Evolutionary conservation across 2,329 filamentous ascomycete genomes (phyloP).

Genomic region (Arthrobotrys entomopaga): DNA sequence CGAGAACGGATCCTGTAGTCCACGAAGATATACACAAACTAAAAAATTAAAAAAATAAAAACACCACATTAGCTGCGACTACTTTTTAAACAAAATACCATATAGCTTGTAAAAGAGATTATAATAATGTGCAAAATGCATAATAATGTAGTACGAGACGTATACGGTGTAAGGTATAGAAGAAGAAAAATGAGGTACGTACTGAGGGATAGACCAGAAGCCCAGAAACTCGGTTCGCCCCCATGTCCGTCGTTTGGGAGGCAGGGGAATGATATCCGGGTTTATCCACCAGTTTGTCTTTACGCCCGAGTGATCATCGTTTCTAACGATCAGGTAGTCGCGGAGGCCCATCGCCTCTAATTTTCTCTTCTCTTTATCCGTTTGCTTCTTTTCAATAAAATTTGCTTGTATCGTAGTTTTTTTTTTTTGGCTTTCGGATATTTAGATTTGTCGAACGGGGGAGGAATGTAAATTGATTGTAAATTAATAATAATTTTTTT

Average conservation of each 20-base stretch:
- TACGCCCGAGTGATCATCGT: slow-evolving; percentile 53
- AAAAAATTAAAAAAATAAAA: too few relatives aligned
- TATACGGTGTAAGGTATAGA: neutral
- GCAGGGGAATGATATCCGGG: slow-evolving; percentile 51
- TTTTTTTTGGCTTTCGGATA: too few relatives aligned
- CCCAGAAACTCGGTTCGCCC: slow-evolving; percentile 53
- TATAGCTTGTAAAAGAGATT: neutral
- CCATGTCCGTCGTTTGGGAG: slow-evolving; percentile 47
- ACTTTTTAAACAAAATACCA: too few relatives aligned
- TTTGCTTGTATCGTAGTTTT: too few relatives aligned
- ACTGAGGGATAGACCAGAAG: slow-evolving; percentile 53
- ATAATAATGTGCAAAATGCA: neutral
- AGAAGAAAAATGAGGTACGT: too few relatives aligned
- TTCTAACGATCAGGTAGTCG: slow-evolving; percentile 41
- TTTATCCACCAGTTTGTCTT: slow-evolving; percentile 55
- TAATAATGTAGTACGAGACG: neutral
- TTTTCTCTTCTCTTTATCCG: neutral
- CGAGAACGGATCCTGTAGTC: slow-evolving; percentile 52
- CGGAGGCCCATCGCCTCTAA: slow-evolving; percentile 48
- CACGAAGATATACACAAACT: slow-evolving; percentile 51
- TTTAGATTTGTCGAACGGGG: too few relatives aligned
- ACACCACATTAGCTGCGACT: too few relatives aligned
- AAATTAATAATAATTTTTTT: too few relatives aligned
- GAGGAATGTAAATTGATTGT: too few relatives aligned
- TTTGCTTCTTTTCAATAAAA: too few relatives aligned